Base-by-base conservation (phyloP, 441 rosid genomes). In the Erodium trifolium region DNA sequence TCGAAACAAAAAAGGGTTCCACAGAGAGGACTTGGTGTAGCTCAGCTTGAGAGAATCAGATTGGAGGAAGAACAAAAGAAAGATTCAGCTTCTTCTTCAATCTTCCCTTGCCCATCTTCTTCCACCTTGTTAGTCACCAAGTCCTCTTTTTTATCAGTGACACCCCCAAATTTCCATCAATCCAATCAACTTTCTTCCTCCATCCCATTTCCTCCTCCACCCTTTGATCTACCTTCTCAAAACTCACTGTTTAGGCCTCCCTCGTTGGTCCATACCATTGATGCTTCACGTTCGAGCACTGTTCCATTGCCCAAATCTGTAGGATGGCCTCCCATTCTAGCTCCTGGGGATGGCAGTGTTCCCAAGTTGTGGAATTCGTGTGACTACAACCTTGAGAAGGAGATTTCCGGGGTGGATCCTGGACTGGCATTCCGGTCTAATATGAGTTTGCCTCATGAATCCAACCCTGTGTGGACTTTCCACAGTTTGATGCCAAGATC, bases 151-250 rank as follows among this genome's bases (percentile, higher is more conserved):
- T 69, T 72, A 60, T 62, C 70, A 23, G 2, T 37, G 9, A 37
- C 41, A 37, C 41, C 41, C 9, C 41, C 41, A 37, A 37, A 37
- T 5, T 37, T 60, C 34, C 64, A 60, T 60, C 64, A 19, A 19
- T 9, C 64, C 64, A 60, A 60, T 60, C 64, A 60, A 60, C 64
- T 27, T 31, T 60, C 82, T 47, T 59, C 73, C 70, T 69, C 82
- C 34, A 59, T 73, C 37, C 64, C 73, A 12, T 75, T 67, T 62
- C 67, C 64, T 37, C 41, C 41, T 37, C 41, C 41, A 37, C 41
- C 41, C 8, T 37, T 37, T 37, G 41, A 37, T 37, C 41, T 37
- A 60, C 31, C 31, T 60, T 60, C 64, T 23, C 34, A 13, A 60
- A 60, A 19, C 13, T 19, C 64, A 19, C 64, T 60, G 34, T 60